Evolutionary conservation across 129 eudicot genomes (phyloP).

Genomic region (Centaurea solstitialis): DNA sequence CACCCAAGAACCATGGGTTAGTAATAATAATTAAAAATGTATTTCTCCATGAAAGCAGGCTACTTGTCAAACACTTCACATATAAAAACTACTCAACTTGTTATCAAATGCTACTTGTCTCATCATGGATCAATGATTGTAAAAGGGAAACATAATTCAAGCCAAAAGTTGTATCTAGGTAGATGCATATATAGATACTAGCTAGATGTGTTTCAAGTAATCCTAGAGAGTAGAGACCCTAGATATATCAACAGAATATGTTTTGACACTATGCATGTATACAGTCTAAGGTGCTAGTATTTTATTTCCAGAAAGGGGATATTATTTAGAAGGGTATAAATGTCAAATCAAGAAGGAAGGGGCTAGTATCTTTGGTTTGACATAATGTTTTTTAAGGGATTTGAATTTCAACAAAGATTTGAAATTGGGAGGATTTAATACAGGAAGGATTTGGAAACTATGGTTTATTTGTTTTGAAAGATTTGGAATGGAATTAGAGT

Average conservation of each 20-base stretch:
- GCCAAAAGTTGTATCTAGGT: neutral
- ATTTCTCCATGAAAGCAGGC: constrained; percentile 16
- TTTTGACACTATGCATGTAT: neutral
- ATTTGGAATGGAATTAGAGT: too few relatives aligned
- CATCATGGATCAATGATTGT: constrained; percentile 19
- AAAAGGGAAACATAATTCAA: constrained; percentile 6
- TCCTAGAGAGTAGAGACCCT: neutral
- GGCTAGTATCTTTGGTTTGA: too few relatives aligned
- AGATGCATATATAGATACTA: neutral
- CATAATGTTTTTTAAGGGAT: too few relatives aligned
- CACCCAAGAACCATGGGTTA: constrained; percentile 15
- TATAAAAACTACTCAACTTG: constrained; percentile 21
- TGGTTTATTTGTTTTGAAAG: too few relatives aligned
- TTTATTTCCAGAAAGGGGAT: neutral
- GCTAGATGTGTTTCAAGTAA: constrained; percentile 5
- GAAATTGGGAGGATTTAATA: too few relatives aligned
- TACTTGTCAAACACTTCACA: constrained; percentile 47
- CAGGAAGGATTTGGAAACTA: too few relatives aligned
- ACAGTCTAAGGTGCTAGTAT: neutral
- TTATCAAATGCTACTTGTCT: constrained; percentile 21
- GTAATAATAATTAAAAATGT: constrained; percentile 6
- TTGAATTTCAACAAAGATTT: too few relatives aligned
- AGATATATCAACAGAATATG: neutral
- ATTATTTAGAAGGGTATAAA: neutral
- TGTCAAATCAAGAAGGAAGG: too few relatives aligned